These are phyloP conservation scores for Colletotrichum karsti DNA, from an alignment of 2,329 filamentous ascomycete genomes.

Conservation along the genomic window DNA sequence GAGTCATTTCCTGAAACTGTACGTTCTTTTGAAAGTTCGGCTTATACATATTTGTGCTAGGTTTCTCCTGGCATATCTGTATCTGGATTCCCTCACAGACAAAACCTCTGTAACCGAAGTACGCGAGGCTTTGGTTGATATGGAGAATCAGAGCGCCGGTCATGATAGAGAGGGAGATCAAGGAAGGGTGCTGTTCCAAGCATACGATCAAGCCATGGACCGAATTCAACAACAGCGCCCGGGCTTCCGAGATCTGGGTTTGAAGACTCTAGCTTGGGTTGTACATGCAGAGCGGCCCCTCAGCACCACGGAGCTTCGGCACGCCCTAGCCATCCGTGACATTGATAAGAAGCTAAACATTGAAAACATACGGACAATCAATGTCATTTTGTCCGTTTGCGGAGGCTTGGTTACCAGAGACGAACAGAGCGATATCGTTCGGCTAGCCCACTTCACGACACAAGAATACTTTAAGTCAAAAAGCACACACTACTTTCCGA, in stretches of 20 bases:
- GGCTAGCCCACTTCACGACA: slow-evolving; percentile 37
- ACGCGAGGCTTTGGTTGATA: slow-evolving; percentile 36
- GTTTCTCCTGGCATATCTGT: slow-evolving; percentile 23
- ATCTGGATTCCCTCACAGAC: slow-evolving; percentile 20
- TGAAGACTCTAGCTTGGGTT: not conserved
- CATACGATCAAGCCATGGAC: slow-evolving; percentile 51
- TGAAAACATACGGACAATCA: slow-evolving; percentile 42
- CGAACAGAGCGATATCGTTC: slow-evolving; percentile 43
- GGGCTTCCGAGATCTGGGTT: slow-evolving; percentile 40
- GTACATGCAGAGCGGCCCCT: not conserved
- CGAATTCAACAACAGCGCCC: slow-evolving; percentile 48
- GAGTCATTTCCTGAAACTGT: too few relatives aligned
- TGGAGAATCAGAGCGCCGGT: slow-evolving; percentile 27
- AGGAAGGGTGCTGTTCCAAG: slow-evolving; percentile 41
- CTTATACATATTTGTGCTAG: slow-evolving; percentile 1
- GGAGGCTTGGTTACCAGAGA: slow-evolving; percentile 52
- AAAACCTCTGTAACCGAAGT: slow-evolving; percentile 40
- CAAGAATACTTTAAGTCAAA: slow-evolving; percentile 48
- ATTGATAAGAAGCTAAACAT: slow-evolving; percentile 34
- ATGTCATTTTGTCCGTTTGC: slow-evolving; percentile 46
- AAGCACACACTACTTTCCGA: not conserved
- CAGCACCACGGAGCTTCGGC: not conserved
- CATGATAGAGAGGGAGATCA: not conserved
- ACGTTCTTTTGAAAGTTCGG: not conserved
- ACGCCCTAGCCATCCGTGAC: not conserved